These are phyloP conservation scores for Flaveria robusta DNA, from an alignment of 129 eudicot genomes.

Conservation along the genomic window DNA sequence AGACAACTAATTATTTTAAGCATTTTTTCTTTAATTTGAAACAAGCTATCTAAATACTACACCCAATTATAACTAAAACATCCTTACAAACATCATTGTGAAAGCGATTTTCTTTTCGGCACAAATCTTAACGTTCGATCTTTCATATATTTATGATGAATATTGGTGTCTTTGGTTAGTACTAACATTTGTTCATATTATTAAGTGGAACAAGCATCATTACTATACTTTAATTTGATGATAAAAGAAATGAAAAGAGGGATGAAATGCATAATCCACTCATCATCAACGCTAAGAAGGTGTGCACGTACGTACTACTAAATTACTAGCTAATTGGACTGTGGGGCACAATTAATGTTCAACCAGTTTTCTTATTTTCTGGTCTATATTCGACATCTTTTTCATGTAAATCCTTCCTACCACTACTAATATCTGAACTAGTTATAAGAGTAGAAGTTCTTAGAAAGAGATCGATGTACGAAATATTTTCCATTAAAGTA, in stretches of 20 bases:
- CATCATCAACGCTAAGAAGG: conserved; percentile 29
- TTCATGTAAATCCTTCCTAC: too few relatives aligned
- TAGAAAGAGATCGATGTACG: too few relatives aligned
- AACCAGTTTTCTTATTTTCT: conserved; percentile 18
- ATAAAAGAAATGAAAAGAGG: neutral
- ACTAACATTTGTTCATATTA: neutral
- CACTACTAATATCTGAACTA: too few relatives aligned
- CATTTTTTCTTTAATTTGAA: neutral
- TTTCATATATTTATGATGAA: neutral
- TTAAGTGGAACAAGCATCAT: neutral
- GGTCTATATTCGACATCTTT: neutral
- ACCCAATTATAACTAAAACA: neutral
- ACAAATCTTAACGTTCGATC: neutral
- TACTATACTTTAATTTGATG: neutral
- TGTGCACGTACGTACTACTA: neutral
- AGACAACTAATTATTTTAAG: neutral
- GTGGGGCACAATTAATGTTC: conserved; percentile 22
- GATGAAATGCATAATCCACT: conserved; percentile 33
- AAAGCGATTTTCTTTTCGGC: neutral
- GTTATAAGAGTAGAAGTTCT: too few relatives aligned
- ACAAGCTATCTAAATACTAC: neutral
- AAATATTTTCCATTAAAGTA: too few relatives aligned
- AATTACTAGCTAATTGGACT: conserved; percentile 2
- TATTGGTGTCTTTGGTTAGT: neutral
- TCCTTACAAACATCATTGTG: neutral